Percentiles rank a stretch among this genome's conserved stretches.
These are phyloP conservation scores for Trichoderma lentiforme DNA, from an alignment of 2,329 filamentous ascomycete species.

Conservation along the genomic window DNA sequence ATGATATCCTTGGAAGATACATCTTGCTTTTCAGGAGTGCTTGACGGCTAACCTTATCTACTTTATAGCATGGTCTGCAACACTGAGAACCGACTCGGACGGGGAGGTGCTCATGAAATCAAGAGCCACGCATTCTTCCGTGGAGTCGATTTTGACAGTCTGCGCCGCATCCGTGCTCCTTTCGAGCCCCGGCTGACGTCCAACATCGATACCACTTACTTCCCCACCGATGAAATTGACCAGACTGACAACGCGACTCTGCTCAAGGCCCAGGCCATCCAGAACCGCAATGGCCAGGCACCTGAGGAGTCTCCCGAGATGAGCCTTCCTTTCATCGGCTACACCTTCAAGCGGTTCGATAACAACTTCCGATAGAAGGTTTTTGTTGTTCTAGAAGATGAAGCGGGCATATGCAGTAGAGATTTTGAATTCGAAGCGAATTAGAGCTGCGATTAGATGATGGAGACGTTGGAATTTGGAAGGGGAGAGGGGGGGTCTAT, in stretches of 20 bases:
- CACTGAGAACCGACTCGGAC: slow-evolving; percentile 84
- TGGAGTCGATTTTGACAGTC: slow-evolving; percentile 89
- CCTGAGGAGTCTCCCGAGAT: slow-evolving; percentile 85
- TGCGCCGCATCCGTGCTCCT: slow-evolving; percentile 88
- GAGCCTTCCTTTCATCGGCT: slow-evolving; percentile 72
- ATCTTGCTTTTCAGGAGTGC: not conserved
- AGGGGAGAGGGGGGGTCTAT: not conserved
- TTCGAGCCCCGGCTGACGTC: slow-evolving; percentile 93
- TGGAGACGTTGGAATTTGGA: not conserved
- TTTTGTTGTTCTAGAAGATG: not conserved
- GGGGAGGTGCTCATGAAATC: slow-evolving; percentile 83
- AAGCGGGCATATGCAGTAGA: slow-evolving; percentile 15
- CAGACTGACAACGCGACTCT: slow-evolving; percentile 90
- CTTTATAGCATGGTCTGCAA: slow-evolving; percentile 79
- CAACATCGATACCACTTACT: slow-evolving; percentile 95
- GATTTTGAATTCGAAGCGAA: slow-evolving; percentile 17
- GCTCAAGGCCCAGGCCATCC: slow-evolving; percentile 77
- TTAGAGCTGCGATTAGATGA: slow-evolving; percentile 5
- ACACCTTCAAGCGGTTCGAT: slow-evolving; percentile 89
- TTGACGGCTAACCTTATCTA: not conserved
- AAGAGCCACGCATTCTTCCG: slow-evolving; percentile 95
- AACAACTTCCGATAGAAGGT: slow-evolving; percentile 57
- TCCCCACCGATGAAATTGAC: slow-evolving; percentile 97
- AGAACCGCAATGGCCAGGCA: slow-evolving; percentile 45
- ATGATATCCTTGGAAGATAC: slow-evolving; percentile 33